Evolutionary conservation across 2,329 filamentous ascomycete species (phyloP), one percentile per base, ranked within the genome.

Genomic region (Neonectria punicea): DNA sequence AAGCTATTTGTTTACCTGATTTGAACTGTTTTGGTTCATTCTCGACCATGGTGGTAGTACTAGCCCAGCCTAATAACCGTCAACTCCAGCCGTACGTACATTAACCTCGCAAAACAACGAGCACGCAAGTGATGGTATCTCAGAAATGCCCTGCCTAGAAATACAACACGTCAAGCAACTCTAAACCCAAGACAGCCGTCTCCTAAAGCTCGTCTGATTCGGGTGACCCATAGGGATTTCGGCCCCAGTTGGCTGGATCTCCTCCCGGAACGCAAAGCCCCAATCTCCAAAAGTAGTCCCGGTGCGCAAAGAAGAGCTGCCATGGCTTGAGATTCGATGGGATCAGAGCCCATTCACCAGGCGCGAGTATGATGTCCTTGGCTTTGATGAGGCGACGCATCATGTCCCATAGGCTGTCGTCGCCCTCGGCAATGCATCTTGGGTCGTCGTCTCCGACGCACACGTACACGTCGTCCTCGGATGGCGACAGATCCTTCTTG

Each of bases 241-340:
- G 81, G 18, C 84, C 87, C 90, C 90, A 92, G 70, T 92, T 87
- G 50, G 83, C 82, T 3, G 90, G 90, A 76, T 92, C 90, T 13
- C 92, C 92, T 13, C 92, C 92, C 0, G 95, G 94, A 2, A 98
- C 84, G 80, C 96, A 99, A 34, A 98, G 82, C 0, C 96, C 96
- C 58, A 99, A 79, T 61, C 96, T 86, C 93, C 93, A 97, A 80
- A 99, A 98, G 79, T 99, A 99, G 81, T 99, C 96, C 43, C 96
- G 85, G 80, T 99, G 96, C 1, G 94, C 92, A 79, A 97, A 97
- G 75, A 98, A 91, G 8, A 98, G 82, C 80, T 97, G 89, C 93
- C 95, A 97, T n/a, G 97, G 86, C 78, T 91, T 92, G 73, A 94
- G 78, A 79, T 87, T 78, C 74, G 70, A 86, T 76, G 73, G 90